phyloP scores from a whole-genome alignment of 139 green algal species.

The Micractinium sp. region DNA sequence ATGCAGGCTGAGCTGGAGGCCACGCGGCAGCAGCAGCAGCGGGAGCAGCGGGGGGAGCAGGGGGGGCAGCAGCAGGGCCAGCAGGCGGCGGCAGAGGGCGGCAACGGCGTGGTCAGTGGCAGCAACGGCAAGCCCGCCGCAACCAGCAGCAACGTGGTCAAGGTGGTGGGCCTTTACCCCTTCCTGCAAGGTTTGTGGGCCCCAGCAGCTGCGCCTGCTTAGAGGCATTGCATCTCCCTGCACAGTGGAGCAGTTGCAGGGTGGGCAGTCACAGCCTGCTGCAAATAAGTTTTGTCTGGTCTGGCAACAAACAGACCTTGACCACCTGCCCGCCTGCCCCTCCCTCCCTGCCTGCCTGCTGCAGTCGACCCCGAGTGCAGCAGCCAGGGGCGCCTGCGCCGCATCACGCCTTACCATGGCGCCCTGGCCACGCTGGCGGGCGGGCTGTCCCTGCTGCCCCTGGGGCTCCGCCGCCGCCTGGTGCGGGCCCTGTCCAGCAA shows the following conservation, averaged over 20 bases:
- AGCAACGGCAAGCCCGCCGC: neutral
- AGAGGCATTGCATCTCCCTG: neutral
- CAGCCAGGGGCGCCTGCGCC: constrained; percentile 7
- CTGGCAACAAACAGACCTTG: too few relatives aligned
- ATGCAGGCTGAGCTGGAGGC: constrained; percentile 6
- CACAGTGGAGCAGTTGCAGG: neutral
- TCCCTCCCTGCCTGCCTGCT: neutral
- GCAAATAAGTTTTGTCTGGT: neutral
- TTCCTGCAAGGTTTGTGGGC: constrained; percentile 6
- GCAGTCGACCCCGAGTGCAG: constrained; percentile 24
- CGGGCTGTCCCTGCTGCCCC: neutral
- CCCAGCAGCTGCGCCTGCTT: neutral
- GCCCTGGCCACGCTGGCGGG: neutral
- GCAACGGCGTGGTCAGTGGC: neutral
- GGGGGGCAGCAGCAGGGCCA: neutral
- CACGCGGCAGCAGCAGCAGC: neutral
- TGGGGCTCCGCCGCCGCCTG: neutral
- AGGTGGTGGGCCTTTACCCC: constrained; percentile 13
- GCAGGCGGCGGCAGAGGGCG: neutral
- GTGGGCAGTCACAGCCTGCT: neutral
- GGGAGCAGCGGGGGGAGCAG: neutral
- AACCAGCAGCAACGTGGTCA: neutral
- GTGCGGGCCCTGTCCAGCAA: neutral
- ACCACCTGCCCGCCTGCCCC: neutral
- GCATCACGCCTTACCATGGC: constrained; percentile 6